Conservation (phyloP, 2,329 filamentous ascomycete genomes). For the Fusarium sp. region DNA sequence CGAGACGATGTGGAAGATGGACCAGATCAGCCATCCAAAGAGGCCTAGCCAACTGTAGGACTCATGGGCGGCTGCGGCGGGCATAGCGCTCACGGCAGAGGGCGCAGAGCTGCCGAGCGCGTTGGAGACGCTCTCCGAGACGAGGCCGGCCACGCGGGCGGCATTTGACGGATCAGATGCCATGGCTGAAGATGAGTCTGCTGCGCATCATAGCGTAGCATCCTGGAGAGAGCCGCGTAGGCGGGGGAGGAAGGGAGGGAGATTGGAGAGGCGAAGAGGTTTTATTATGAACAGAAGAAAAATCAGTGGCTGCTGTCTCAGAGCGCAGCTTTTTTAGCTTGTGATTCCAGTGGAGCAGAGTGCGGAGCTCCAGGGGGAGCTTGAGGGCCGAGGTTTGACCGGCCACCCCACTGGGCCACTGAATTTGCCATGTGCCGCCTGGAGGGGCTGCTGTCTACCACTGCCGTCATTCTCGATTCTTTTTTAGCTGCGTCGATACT, state of each 20-base stretch:
- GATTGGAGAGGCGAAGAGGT: conserved; percentile 29
- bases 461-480: conserved; percentile 23
- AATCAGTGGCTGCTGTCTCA: conserved; percentile 35
- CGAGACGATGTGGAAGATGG: conserved; percentile 66
- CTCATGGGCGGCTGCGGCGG: conserved; percentile 50
- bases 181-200: conserved; percentile 52
- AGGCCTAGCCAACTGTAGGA: conserved; percentile 69
- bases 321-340: conserved; percentile 44
- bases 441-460: conserved; percentile 38
- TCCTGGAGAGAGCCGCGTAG: conserved; percentile 47
- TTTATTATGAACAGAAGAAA: conserved; percentile 41
- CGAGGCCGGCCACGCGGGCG: conserved; percentile 48
- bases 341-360: conserved; percentile 33
- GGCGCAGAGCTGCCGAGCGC: conserved; percentile 51
- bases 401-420: conserved; percentile 37
- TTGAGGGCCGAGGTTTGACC: conserved; percentile 43
- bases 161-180: conserved; percentile 56
- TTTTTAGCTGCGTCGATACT: conserved; percentile 17
- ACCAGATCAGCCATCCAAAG: conserved; percentile 66
- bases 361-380: conserved; percentile 43
- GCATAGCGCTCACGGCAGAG: conserved; percentile 53
- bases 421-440: conserved; percentile 36
- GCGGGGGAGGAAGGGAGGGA: conserved; percentile 31
- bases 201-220: conserved; percentile 50
- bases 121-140: conserved; percentile 49